Conservation (phyloP, 805 yeast genomes). For the Nakazawaea holstii region DNA sequence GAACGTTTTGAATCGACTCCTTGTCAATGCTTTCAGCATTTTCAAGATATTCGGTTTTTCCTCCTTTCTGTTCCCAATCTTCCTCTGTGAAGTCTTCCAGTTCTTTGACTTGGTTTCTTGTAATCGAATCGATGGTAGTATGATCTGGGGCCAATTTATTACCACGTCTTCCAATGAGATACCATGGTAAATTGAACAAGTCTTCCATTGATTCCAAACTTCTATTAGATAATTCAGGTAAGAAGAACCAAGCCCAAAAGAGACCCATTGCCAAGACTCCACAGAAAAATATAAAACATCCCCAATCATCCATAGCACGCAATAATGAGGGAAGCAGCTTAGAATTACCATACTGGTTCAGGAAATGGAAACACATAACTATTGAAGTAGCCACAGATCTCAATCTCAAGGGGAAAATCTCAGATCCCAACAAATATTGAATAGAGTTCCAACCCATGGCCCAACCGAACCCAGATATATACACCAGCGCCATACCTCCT, state of each 20-base stretch:
- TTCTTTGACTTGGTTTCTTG: conserved; percentile 3
- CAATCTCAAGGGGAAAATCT: conserved; percentile 43
- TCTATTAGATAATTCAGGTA: conserved; percentile 47
- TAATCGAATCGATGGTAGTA: conserved; percentile 22
- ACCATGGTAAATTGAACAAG: conserved; percentile 51
- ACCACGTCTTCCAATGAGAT: conserved; percentile 50
- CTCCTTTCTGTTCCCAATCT: conserved; percentile 11
- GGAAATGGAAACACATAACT: conserved; percentile 51
- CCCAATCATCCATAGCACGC: conserved; percentile 36
- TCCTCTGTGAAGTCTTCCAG: background rate
- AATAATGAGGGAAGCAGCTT: conserved; percentile 47
- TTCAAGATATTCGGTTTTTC: conserved; percentile 7
- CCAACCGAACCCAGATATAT: conserved; percentile 52
- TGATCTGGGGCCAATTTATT: conserved; percentile 46
- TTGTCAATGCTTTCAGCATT: background rate
- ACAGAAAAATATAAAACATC: conserved; percentile 47
- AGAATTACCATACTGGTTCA: conserved; percentile 43
- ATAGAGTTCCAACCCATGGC: conserved; percentile 53
- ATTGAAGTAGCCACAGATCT: conserved; percentile 23
- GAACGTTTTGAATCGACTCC: background rate
- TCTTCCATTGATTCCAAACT: conserved; percentile 49
- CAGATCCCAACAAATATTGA: conserved; percentile 42
- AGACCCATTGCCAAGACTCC: conserved; percentile 37
- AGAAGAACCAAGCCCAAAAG: conserved; percentile 42
- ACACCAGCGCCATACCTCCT: conserved; percentile 47